A percentile compares a stretch with the other conserved stretches of the same genome.
Conservation (phyloP, 106 monocot genomes). For the Apostasia shenzhenica region DNA sequence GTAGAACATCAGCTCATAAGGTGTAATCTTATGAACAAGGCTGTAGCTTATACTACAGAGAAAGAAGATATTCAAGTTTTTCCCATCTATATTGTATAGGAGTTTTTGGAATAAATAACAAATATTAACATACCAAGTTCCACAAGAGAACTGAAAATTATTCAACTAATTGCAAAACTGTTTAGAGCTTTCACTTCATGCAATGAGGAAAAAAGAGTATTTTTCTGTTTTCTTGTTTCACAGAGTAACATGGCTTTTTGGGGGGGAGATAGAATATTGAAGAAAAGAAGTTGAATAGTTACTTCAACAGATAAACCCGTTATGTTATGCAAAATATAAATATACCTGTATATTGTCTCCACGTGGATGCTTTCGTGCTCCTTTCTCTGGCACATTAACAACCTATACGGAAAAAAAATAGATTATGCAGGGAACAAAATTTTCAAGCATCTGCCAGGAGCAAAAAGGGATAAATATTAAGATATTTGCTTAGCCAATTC, state of each 20-base stretch:
- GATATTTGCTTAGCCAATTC: no score
- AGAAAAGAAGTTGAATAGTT: neutral
- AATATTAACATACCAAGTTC: no score
- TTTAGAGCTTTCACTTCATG: no score
- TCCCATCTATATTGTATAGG: no score
- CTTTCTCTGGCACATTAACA: constrained; percentile 70
- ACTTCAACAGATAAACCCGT: neutral
- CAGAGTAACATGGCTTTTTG: neutral
- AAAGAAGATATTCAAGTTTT: no score
- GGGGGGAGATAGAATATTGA: neutral
- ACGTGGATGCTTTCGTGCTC: constrained; percentile 64
- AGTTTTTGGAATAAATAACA: no score
- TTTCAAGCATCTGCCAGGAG: neutral
- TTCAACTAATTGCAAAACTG: no score
- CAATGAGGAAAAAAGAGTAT: no score
- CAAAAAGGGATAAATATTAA: neutral
- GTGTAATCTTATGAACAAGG: no score
- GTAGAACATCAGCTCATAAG: neutral
- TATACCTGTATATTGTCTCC: constrained; percentile 71
- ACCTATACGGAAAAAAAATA: constrained; percentile 21
- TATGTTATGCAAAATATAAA: neutral
- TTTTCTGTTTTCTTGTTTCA: no score
- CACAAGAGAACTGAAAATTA: no score
- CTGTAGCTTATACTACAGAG: no score
- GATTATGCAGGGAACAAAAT: neutral